A percentile compares a stretch with the other conserved stretches of the same genome.
Conservation (phyloP, 2,329 filamentous ascomycete species). For the Cyphellophora attinorum region DNA sequence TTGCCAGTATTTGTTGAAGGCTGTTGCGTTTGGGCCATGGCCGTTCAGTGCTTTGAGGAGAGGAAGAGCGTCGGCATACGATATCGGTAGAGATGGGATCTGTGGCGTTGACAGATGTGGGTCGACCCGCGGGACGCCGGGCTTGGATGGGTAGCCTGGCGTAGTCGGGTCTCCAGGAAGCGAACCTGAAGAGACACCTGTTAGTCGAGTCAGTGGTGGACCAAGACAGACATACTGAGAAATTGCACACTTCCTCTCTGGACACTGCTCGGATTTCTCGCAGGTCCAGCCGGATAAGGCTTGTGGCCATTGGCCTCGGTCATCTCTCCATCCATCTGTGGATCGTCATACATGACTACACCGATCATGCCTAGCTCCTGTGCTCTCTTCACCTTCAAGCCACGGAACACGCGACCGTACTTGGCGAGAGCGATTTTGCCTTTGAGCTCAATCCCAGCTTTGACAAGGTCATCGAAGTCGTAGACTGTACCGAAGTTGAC, state of each 20-base stretch:
- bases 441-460: conserved; percentile 62
- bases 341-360: conserved; percentile 76
- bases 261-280: conserved; percentile 77
- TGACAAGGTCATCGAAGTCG: conserved; percentile 73
- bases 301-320: conserved; percentile 74
- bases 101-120: conserved; percentile 62
- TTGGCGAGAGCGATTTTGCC: conserved; percentile 83
- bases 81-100: conserved; percentile 87
- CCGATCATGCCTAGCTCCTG: conserved; percentile 85
- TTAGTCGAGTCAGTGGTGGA: conserved; percentile 10
- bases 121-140: conserved; percentile 68
- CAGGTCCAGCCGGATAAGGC: conserved; percentile 75
- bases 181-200: conserved; percentile 31
- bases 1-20: conserved; percentile 65
- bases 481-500: conserved; percentile 83
- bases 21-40: conserved; percentile 65
- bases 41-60: conserved; percentile 86
- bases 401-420: conserved; percentile 80
- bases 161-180: conserved; percentile 73
- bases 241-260: conserved; percentile 83
- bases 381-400: conserved; percentile 84
- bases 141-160: conserved; percentile 86
- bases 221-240: conserved; percentile 47
- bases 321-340: conserved; percentile 74
- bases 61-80: conserved; percentile 75